Percentiles rank a stretch among this genome's conserved stretches.
Evolutionary conservation across 148 eudicot species (phyloP).

Genomic region (Chenopodium formosanum): DNA sequence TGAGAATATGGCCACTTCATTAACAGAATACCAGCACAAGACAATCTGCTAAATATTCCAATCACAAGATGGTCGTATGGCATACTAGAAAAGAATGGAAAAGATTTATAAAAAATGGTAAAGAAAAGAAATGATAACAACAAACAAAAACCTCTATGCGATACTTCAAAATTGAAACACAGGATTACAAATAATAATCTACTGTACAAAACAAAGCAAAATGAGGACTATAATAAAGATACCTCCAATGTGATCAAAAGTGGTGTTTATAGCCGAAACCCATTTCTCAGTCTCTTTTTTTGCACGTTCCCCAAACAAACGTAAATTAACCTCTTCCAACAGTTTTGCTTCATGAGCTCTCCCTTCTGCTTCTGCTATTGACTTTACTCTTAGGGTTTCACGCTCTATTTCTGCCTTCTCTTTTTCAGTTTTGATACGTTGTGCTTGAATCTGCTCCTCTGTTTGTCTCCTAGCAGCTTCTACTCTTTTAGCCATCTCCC

Average conservation of each 20-base stretch:
- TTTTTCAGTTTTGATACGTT: slow-evolving; percentile 86
- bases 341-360: slow-evolving; percentile 88
- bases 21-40: not conserved
- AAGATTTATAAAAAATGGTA: not conserved
- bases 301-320: slow-evolving; percentile 72
- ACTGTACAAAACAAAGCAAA: not conserved
- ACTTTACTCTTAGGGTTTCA: slow-evolving; percentile 83
- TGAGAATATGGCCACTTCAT: not conserved
- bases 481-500: slow-evolving; percentile 71
- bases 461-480: slow-evolving; percentile 82
- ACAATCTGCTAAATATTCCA: not conserved
- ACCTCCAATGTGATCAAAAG: slow-evolving; percentile 90
- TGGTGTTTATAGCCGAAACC: slow-evolving; percentile 92
- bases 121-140: not conserved
- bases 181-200: not conserved
- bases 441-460: slow-evolving; percentile 93
- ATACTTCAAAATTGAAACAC: not conserved
- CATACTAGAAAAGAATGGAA: not conserved
- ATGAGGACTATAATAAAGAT: not conserved
- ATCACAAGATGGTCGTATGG: not conserved
- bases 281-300: slow-evolving; percentile 90
- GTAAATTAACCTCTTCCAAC: slow-evolving; percentile 81
- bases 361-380: slow-evolving; percentile 93
- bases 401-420: slow-evolving; percentile 94
- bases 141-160: not conserved